Percentiles rank a stretch among this genome's conserved stretches.
Conservation (phyloP, 805 yeast species). For the Metschnikowia amazonensis region DNA sequence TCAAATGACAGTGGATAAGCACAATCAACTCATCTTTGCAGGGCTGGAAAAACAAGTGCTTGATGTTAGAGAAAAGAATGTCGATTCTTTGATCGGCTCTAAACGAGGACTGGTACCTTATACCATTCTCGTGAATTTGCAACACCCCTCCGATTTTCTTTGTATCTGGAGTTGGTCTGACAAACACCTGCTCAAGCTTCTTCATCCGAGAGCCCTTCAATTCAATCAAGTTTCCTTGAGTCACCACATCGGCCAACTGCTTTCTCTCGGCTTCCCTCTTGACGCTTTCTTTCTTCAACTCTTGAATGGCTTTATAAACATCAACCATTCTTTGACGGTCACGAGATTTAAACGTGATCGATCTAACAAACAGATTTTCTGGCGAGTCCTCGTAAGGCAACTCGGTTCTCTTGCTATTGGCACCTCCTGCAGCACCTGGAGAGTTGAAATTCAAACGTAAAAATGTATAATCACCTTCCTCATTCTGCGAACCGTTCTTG, state of each 20-base stretch:
- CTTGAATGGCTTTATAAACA: conserved; percentile 83
- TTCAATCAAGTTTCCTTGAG: conserved; percentile 84
- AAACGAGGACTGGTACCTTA: conserved; percentile 84
- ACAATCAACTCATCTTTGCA: conserved; percentile 93
- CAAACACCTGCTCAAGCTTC: conserved; percentile 81
- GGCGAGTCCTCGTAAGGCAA: conserved; percentile 88
- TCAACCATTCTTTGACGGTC: conserved; percentile 90
- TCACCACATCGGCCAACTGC: conserved; percentile 89
- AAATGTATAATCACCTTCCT: conserved; percentile 93
- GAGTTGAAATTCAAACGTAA: conserved; percentile 87
- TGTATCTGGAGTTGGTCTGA: conserved; percentile 96
- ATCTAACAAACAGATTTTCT: conserved; percentile 80
- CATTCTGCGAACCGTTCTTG: conserved; percentile 91
- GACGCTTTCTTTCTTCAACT: conserved; percentile 84
- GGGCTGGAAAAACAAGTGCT: conserved; percentile 93
- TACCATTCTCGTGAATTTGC: conserved; percentile 93
- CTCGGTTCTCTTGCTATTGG: conserved; percentile 65
- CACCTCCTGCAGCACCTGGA: conserved; percentile 76
- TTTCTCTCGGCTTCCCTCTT: conserved; percentile 88
- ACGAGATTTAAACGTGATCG: conserved; percentile 81
- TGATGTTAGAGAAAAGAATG: conserved; percentile 82
- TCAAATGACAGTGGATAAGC: conserved; percentile 86
- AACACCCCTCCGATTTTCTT: conserved; percentile 89
- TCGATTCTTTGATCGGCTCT: conserved; percentile 85
- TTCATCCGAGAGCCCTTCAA: conserved; percentile 79